Evolutionary conservation across 2,329 filamentous ascomycete genomes (phyloP).

Genomic region (Pseudogymnoascus sp.): DNA sequence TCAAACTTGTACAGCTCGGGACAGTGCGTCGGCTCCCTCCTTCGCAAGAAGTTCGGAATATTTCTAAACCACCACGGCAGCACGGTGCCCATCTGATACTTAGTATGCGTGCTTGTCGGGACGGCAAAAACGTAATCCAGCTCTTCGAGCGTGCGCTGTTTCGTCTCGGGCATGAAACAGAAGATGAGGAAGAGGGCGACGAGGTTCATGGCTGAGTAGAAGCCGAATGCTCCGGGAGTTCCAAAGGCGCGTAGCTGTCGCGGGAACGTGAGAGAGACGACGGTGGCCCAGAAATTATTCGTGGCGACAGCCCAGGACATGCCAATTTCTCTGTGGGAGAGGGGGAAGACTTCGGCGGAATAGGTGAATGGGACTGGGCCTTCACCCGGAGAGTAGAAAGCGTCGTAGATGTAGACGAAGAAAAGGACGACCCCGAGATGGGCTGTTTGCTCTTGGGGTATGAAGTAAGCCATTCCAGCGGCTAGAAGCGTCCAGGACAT

Average conservation of each 20-base stretch:
- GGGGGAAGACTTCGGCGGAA: conserved; percentile 55
- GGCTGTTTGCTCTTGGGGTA: conserved; percentile 31
- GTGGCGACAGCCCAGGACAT: conserved; percentile 57
- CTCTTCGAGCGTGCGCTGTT: conserved; percentile 33
- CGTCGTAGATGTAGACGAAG: conserved; percentile 57
- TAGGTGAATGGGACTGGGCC: conserved; percentile 56
- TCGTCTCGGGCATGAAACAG: conserved; percentile 50
- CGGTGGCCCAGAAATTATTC: conserved; percentile 50
- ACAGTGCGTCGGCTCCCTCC: conserved; percentile 6
- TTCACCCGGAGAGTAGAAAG: conserved; percentile 58
- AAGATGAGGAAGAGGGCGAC: conserved; percentile 49
- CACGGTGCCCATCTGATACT: conserved; percentile 36
- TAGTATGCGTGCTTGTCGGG: conserved; percentile 20
- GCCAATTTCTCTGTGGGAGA: conserved; percentile 55
- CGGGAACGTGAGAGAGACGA: conserved; percentile 49
- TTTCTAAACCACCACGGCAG: conserved; percentile 52
- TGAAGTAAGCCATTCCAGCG: conserved; percentile 51
- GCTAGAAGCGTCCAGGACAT: conserved; percentile 61
- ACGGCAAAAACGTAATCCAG: conserved; percentile 41
- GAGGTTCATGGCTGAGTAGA: conserved; percentile 49
- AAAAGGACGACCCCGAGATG: conserved; percentile 49
- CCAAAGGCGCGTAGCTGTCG: conserved; percentile 21
- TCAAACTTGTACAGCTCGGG: conserved; percentile 18
- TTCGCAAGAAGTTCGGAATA: background rate
- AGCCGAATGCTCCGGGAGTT: conserved; percentile 39